Conservation (phyloP, 2,329 filamentous ascomycete genomes). For the Ophiostoma novo-ulmi region DNA sequence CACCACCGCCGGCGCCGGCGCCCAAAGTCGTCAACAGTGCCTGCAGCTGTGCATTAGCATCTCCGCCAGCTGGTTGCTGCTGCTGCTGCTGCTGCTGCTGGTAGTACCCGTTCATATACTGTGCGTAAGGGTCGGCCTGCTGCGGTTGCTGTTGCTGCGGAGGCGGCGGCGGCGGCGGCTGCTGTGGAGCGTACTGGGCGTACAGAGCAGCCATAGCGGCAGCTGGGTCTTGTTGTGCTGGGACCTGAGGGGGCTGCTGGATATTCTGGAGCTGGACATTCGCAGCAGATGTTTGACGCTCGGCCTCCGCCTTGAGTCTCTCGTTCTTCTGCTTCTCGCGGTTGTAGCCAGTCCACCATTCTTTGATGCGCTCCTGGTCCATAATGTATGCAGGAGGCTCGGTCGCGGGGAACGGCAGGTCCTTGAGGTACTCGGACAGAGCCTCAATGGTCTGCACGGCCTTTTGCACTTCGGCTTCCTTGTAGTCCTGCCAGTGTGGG, state of each 20-base stretch:
- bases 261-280: background rate
- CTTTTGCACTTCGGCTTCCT: constrained; percentile 41
- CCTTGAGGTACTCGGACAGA: constrained; percentile 40
- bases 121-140: constrained; percentile 33
- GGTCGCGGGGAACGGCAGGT: constrained; percentile 46
- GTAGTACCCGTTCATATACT: constrained; percentile 35
- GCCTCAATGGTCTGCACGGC: constrained; percentile 43
- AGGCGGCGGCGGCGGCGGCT: constrained; percentile 28
- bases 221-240: constrained; percentile 30
- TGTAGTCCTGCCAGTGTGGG: constrained; percentile 35
- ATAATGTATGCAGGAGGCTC: constrained; percentile 51
- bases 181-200: constrained; percentile 34
- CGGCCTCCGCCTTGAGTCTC: constrained; percentile 34
- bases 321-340: constrained; percentile 32
- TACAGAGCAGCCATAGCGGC: constrained; percentile 40
- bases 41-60: constrained; percentile 27
- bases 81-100: constrained; percentile 28
- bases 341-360: constrained; percentile 50
- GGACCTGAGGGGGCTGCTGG: constrained; percentile 24
- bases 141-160: constrained; percentile 25
- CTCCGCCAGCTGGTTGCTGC: constrained; percentile 25
- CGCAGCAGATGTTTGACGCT: background rate
- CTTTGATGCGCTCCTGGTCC: constrained; percentile 43
- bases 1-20: constrained; percentile 15
- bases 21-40: constrained; percentile 26